Evolutionary conservation across 805 yeast genomes (phyloP).

Genomic region (Saccharomycopsis sp.): DNA sequence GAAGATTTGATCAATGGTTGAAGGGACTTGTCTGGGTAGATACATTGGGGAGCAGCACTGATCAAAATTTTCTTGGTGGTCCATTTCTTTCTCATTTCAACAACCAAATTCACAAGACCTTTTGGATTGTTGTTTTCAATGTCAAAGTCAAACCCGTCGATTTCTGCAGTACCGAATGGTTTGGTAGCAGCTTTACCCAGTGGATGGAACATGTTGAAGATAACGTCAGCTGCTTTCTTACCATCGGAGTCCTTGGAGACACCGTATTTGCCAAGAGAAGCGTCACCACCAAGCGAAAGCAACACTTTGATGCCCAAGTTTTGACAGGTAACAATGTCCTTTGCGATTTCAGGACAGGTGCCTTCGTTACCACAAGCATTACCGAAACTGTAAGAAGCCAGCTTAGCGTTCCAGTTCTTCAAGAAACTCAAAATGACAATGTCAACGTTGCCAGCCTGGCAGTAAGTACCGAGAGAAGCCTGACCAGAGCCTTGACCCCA

Average conservation of each 20-base stretch:
- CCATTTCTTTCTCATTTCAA: conserved; percentile 21
- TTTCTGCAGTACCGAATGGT: conserved; percentile 17
- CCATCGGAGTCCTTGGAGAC: conserved; percentile 77
- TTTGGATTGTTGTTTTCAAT: conserved; percentile 30
- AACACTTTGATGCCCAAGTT: conserved; percentile 65
- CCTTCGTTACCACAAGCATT: conserved; percentile 31
- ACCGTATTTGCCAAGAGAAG: conserved; percentile 59
- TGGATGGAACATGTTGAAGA: conserved; percentile 55
- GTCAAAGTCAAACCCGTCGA: conserved; percentile 19
- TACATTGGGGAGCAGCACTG: conserved; percentile 64
- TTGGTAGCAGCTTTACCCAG: conserved; percentile 9
- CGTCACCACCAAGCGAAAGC: conserved; percentile 66
- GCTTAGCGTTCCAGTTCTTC: conserved; percentile 24
- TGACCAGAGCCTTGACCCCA: conserved; percentile 61
- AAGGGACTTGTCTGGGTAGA: conserved; percentile 45
- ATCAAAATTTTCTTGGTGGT: conserved; percentile 44
- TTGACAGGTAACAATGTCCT: conserved; percentile 72
- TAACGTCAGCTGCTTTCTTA: conserved; percentile 44
- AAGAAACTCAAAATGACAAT: conserved; percentile 21
- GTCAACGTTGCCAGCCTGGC: conserved; percentile 46
- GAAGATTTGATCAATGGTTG: conserved; percentile 30
- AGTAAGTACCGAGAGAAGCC: conserved; percentile 38
- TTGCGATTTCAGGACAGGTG: conserved; percentile 38
- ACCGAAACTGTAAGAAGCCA: conserved; percentile 37
- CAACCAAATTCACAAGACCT: conserved; percentile 46